These are phyloP conservation scores for Rutstroemia sp. DNA, from an alignment of 2,329 filamentous ascomycete species.

Conservation along the genomic window DNA sequence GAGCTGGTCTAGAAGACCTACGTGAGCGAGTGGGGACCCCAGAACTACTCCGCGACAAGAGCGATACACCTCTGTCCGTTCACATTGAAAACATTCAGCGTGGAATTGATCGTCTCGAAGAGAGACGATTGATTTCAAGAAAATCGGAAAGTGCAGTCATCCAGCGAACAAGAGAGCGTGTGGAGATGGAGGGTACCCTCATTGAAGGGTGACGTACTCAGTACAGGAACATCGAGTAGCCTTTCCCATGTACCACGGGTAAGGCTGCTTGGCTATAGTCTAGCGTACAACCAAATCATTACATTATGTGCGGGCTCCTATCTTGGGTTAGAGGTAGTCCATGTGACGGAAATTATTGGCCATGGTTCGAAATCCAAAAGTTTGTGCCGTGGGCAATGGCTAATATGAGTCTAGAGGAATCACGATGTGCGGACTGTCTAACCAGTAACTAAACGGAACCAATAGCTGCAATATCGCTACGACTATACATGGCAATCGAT, in stretches of 20 bases:
- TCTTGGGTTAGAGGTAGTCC: too few species aligned
- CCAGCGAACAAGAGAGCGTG: constrained; percentile 42
- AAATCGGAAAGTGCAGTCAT: constrained; percentile 52
- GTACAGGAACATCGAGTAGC: neutral
- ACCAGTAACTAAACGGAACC: too few species aligned
- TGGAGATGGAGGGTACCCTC: constrained; percentile 32
- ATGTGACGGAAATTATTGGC: too few species aligned
- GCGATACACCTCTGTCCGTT: constrained; percentile 56
- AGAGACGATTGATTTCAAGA: constrained; percentile 51
- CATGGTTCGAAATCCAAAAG: too few species aligned
- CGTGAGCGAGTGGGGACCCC: constrained; percentile 63
- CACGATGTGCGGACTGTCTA: too few species aligned
- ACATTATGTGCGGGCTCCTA: too few species aligned
- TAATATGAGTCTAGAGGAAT: too few species aligned
- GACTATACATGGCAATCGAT: too few species aligned
- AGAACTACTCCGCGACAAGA: constrained; percentile 45
- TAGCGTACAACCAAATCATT: neutral
- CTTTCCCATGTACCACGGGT: neutral
- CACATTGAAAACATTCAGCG: constrained; percentile 70
- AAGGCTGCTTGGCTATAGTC: neutral
- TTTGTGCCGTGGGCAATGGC: too few species aligned
- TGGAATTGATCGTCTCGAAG: constrained; percentile 64
- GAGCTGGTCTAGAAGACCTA: constrained; percentile 62
- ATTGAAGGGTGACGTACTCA: constrained; percentile 18
- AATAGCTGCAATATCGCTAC: too few species aligned